phyloP scores from a whole-genome alignment of 345 rosid genomes.

The Abelmoschus esculentus region DNA sequence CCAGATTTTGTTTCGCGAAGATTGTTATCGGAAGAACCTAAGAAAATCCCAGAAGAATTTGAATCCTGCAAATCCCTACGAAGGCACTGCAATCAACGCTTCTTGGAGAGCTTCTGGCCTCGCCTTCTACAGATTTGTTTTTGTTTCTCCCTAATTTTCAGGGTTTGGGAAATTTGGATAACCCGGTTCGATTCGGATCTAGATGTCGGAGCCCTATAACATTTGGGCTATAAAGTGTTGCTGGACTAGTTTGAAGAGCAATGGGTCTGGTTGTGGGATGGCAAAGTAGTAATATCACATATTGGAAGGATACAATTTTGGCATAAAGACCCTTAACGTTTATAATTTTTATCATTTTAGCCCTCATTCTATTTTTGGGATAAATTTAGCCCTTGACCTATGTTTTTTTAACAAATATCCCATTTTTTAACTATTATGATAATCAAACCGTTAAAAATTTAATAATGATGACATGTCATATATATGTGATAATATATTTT shows the following conservation, averaged over 20 bases:
- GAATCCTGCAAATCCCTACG: slow-evolving; percentile 2
- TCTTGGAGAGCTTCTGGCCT: not conserved
- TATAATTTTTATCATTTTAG: too few species aligned
- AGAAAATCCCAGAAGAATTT: not conserved
- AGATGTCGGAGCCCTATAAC: not conserved
- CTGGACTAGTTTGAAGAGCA: not conserved
- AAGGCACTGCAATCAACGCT: not conserved
- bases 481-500: too few species aligned
- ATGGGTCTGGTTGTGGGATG: not conserved
- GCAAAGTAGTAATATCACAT: too few species aligned
- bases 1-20: not conserved
- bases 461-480: too few species aligned
- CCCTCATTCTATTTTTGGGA: too few species aligned
- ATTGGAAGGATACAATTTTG: too few species aligned
- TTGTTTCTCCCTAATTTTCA: not conserved
- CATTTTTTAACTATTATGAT: too few species aligned
- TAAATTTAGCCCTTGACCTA: too few species aligned
- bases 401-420: too few species aligned
- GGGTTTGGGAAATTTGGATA: slow-evolving; percentile 3
- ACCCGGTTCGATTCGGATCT: not conserved
- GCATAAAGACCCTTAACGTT: too few species aligned
- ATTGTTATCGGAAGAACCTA: not conserved
- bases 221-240: not conserved
- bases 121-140: not conserved
- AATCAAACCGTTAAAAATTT: too few species aligned